phyloP scores from a whole-genome alignment of 2,329 filamentous ascomycete species.

The Dactylellina sp. region DNA sequence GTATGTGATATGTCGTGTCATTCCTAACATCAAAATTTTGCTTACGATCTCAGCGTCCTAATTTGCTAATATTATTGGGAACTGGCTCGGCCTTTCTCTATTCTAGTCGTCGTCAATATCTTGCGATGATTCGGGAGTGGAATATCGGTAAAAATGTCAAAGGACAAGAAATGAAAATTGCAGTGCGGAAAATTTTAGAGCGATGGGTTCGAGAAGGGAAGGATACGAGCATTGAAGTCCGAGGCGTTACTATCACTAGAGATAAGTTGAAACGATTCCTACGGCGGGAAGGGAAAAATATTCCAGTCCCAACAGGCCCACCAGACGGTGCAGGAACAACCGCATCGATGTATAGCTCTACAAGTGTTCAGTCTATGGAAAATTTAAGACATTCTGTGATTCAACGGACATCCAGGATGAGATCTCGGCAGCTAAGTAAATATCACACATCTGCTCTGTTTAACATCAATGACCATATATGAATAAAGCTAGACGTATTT shows the following conservation, averaged over 20 bases:
- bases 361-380: not conserved
- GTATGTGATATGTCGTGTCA: not conserved
- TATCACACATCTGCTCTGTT: not conserved
- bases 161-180: conserved; percentile 3
- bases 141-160: conserved; percentile 24
- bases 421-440: not conserved
- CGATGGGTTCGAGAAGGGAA: conserved; percentile 19
- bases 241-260: conserved; percentile 1
- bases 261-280: conserved; percentile 22
- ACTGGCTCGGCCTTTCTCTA: not conserved
- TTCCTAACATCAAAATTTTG: not conserved
- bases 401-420: not conserved
- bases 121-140: conserved; percentile 22
- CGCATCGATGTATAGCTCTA: not conserved
- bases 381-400: no score
- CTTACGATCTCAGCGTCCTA: not conserved
- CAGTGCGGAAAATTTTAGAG: conserved; percentile 6
- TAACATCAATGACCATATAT: no score
- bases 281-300: not conserved
- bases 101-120: conserved; percentile 10
- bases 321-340: conserved; percentile 1
- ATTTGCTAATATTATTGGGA: not conserved
- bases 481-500: no score
- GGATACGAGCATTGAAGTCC: conserved; percentile 16
- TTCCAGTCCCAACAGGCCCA: not conserved